A percentile compares a stretch with the other conserved stretches of the same genome.
These are phyloP conservation scores for Picochlorum sp. DNA, from an alignment of 139 green algal species.

Conservation along the genomic window DNA sequence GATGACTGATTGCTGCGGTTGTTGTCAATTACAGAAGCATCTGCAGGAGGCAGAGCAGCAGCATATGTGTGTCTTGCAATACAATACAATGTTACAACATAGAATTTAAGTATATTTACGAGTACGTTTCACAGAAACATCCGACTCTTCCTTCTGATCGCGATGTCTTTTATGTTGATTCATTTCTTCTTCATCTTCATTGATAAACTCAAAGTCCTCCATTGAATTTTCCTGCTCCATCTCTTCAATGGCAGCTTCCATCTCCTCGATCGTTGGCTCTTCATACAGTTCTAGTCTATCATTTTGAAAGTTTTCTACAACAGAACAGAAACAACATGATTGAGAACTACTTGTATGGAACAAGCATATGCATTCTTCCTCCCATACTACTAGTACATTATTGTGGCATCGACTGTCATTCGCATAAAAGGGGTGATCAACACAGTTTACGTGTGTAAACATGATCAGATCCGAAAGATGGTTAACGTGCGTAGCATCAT, in stretches of 20 bases:
- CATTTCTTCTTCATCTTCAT: no score
- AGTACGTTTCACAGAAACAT: slow-evolving; percentile 8
- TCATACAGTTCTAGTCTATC: slow-evolving; percentile 56
- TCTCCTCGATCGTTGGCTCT: slow-evolving; percentile 36
- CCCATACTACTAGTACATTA: no score
- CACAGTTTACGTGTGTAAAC: background rate
- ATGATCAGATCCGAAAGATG: slow-evolving; percentile 4
- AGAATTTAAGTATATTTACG: slow-evolving; percentile 2
- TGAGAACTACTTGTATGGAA: no score
- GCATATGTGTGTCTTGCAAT: background rate
- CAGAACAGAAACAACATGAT: no score
- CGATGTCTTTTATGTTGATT: background rate
- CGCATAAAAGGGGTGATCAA: slow-evolving; percentile 7
- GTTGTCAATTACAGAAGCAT: no score
- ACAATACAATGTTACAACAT: background rate
- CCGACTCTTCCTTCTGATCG: background rate
- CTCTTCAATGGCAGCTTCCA: slow-evolving; percentile 3
- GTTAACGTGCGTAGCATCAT: slow-evolving; percentile 11
- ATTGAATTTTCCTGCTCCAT: slow-evolving; percentile 1
- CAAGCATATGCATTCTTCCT: no score
- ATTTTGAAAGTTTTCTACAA: slow-evolving; percentile 43
- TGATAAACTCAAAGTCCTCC: background rate
- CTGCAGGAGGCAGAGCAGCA: no score
- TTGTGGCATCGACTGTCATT: background rate
- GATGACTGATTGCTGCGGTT: no score